Conservation (phyloP, 2,329 filamentous ascomycete species). For the Botrytis fabae region DNA sequence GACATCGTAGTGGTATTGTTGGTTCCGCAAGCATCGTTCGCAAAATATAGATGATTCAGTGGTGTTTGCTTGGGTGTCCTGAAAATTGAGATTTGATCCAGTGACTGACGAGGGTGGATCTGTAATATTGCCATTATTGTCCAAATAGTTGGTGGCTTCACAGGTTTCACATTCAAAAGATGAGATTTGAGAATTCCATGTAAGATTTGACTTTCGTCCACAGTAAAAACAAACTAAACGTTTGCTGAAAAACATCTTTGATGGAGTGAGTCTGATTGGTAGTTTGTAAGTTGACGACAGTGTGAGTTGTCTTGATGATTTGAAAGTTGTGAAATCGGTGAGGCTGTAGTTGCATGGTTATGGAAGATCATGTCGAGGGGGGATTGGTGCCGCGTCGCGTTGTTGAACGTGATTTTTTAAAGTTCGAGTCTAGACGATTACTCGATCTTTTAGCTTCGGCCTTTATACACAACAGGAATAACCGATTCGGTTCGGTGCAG, state of each 20-base stretch:
- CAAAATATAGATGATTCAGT: slow-evolving; percentile 56
- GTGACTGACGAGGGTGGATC: slow-evolving; percentile 72
- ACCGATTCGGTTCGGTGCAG: background rate
- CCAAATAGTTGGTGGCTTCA: slow-evolving; percentile 85
- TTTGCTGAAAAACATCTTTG: slow-evolving; percentile 31
- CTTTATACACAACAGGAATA: slow-evolving; percentile 1
- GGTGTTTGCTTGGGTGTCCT: slow-evolving; percentile 49
- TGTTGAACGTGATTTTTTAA: slow-evolving; percentile 6
- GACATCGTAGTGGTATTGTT: slow-evolving; percentile 73
- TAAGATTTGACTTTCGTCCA: slow-evolving; percentile 63
- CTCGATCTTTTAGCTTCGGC: background rate
- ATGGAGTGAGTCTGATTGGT: slow-evolving; percentile 26
- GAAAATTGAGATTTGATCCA: slow-evolving; percentile 46
- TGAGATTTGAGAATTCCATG: slow-evolving; percentile 57
- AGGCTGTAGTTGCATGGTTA: background rate
- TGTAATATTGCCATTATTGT: slow-evolving; percentile 87
- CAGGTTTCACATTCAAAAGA: slow-evolving; percentile 76
- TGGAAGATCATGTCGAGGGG: background rate
- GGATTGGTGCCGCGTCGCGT: background rate
- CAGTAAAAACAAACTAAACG: slow-evolving; percentile 79
- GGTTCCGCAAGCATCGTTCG: slow-evolving; percentile 81
- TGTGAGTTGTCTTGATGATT: background rate
- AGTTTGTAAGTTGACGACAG: background rate
- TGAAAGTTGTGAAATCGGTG: background rate
- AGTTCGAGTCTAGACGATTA: slow-evolving; percentile 3